These are phyloP conservation scores for Mesembryanthemum crystallinum DNA, from an alignment of 148 eudicot species.

Conservation along the genomic window DNA sequence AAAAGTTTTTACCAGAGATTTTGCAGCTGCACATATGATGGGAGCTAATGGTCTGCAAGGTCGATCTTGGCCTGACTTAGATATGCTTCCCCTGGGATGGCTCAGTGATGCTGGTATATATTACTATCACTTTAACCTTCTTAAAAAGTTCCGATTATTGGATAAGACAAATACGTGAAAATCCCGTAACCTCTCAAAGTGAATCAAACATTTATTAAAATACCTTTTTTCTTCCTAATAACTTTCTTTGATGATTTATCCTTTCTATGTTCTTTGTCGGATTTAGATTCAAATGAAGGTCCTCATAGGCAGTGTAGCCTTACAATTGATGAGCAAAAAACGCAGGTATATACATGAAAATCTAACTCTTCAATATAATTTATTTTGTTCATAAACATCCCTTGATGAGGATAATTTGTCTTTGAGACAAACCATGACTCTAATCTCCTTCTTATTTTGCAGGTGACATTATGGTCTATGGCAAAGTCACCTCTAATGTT, in stretches of 20 bases:
- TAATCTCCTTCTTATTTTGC: slow-evolving; percentile 13
- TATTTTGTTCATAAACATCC: neutral
- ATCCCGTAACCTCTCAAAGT: too few relatives aligned
- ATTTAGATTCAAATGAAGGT: slow-evolving; percentile 64
- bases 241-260: too few relatives aligned
- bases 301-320: slow-evolving; percentile 72
- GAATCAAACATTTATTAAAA: too few relatives aligned
- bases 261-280: neutral
- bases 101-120: slow-evolving; percentile 72
- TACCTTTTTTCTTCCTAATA: too few relatives aligned
- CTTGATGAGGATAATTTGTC: neutral
- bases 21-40: slow-evolving; percentile 72
- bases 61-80: slow-evolving; percentile 93
- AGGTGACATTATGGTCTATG: slow-evolving; percentile 98
- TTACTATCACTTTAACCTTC: too few relatives aligned
- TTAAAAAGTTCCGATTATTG: too few relatives aligned
- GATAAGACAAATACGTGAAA: too few relatives aligned
- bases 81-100: slow-evolving; percentile 99
- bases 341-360: slow-evolving; percentile 54
- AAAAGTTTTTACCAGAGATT: slow-evolving; percentile 41
- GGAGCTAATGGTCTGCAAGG: slow-evolving; percentile 70
- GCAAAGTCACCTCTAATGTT: slow-evolving; percentile 94
- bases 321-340: slow-evolving; percentile 60
- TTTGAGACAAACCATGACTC: neutral
- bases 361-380: too few relatives aligned